Evolutionary conservation across 78 protist genomes (phyloP).

Genomic region (Fonticula alba): DNA sequence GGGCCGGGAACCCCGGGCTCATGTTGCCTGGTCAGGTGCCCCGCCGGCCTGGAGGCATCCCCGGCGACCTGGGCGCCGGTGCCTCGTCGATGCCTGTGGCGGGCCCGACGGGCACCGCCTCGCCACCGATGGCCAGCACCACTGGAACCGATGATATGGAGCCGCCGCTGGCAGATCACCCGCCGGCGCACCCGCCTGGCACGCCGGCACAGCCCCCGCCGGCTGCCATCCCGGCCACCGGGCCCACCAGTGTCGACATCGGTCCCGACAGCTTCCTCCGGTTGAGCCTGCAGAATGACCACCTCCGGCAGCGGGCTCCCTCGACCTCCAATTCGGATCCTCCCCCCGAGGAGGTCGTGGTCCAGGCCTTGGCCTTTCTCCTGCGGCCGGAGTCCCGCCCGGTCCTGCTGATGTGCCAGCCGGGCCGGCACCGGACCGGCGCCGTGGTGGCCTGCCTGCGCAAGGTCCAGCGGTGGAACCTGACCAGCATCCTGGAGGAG

Average conservation of each 20-base stretch:
- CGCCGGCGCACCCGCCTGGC: no score
- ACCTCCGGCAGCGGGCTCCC: constrained; percentile 35
- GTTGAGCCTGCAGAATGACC: no score
- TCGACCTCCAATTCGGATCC: constrained; percentile 40
- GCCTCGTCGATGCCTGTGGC: no score
- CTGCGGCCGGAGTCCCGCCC: constrained; percentile 61
- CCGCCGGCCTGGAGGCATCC: no score
- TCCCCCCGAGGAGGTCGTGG: constrained; percentile 54
- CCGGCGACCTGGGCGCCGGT: no score
- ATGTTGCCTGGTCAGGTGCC: no score
- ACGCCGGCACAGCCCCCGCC: not conserved
- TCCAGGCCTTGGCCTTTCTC: constrained; percentile 44
- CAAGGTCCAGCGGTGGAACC: constrained; percentile 78
- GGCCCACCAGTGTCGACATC: constrained; percentile 23
- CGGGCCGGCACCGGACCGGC: constrained; percentile 71
- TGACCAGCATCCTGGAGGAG: constrained; percentile 75
- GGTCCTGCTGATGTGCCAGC: constrained; percentile 59
- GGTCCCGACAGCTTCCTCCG: constrained; percentile 56
- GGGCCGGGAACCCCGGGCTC: no score
- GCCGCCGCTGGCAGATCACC: no score
- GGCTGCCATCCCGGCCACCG: not conserved
- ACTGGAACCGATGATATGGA: no score
- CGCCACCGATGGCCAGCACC: no score
- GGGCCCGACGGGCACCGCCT: no score
- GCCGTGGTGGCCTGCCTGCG: constrained; percentile 78